Evolutionary conservation across 169 alveolate species (phyloP).

Genomic region (Plasmodium gaboni): DNA sequence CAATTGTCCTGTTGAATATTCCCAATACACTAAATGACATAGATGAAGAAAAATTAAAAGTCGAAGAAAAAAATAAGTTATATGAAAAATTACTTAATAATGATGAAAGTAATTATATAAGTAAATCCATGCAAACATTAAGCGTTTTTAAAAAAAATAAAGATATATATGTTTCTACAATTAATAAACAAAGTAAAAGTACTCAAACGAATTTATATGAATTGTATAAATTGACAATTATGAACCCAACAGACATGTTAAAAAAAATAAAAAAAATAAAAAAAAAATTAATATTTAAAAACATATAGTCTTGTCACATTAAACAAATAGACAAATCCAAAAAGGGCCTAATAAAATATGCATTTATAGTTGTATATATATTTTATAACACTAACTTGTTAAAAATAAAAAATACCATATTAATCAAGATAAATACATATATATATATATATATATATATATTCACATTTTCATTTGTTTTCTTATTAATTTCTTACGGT

Average conservation of each 20-base stretch:
- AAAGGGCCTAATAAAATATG: background rate
- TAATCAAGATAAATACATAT: background rate
- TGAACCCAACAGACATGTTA: constrained; percentile 57
- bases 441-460: background rate
- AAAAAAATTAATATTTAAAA: background rate
- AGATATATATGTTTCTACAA: constrained; percentile 64
- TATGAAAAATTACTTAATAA: constrained; percentile 60
- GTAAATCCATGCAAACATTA: constrained; percentile 71
- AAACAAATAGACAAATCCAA: background rate
- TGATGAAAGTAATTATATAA: constrained; percentile 67
- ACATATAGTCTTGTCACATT: background rate
- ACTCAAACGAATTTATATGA: constrained; percentile 71
- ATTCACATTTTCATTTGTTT: background rate
- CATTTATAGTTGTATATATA: background rate
- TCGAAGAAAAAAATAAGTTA: constrained; percentile 26
- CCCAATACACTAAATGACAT: constrained; percentile 59
- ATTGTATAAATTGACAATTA: constrained; percentile 38
- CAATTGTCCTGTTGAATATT: constrained; percentile 42
- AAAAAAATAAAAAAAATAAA: constrained; percentile 9
- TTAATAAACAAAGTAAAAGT: constrained; percentile 57
- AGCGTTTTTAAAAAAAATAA: constrained; percentile 66
- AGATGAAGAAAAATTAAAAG: constrained; percentile 37
- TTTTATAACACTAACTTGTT: background rate
- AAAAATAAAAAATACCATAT: background rate
- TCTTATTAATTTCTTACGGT: background rate